Percentiles rank a stretch among this genome's conserved stretches.
phyloP scores from a whole-genome alignment of 2,329 filamentous ascomycete genomes.

The Penicillium sp. region DNA sequence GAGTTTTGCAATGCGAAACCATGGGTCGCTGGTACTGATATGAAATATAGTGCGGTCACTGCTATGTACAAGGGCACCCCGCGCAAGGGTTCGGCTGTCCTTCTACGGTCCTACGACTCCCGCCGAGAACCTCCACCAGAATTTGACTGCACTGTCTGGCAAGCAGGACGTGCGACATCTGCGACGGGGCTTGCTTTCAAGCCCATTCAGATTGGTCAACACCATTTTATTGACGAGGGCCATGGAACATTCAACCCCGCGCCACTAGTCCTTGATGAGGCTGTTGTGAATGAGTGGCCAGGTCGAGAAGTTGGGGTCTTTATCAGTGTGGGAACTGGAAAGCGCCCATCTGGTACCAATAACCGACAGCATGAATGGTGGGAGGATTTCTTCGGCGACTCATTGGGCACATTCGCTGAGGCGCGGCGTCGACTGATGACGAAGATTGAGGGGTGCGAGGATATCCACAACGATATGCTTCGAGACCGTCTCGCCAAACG shows the following conservation, averaged over 20 bases:
- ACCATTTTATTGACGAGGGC: conserved; percentile 90
- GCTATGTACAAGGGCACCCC: conserved; percentile 84
- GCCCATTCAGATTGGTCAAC: conserved; percentile 89
- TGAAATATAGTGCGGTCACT: conserved; percentile 70
- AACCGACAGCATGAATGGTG: conserved; percentile 77
- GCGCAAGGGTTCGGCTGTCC: conserved; percentile 64
- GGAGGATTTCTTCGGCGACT: conserved; percentile 73
- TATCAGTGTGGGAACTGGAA: conserved; percentile 90
- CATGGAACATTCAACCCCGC: conserved; percentile 88
- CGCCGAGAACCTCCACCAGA: conserved; percentile 86
- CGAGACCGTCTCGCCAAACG: conserved; percentile 73
- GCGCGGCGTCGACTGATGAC: conserved; percentile 78
- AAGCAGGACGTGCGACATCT: conserved; percentile 90
- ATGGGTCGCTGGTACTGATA: conserved; percentile 15
- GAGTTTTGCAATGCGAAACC: conserved; percentile 24
- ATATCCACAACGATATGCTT: conserved; percentile 82
- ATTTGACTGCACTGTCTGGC: conserved; percentile 94
- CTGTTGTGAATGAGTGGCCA: conserved; percentile 89
- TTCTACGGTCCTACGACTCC: conserved; percentile 93
- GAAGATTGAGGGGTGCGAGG: conserved; percentile 95
- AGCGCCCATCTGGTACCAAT: conserved; percentile 71
- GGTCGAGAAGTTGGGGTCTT: conserved; percentile 90
- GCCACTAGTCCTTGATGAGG: conserved; percentile 83
- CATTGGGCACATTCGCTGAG: conserved; percentile 84
- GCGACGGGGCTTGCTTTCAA: conserved; percentile 94